A percentile compares a stretch with the other conserved stretches of the same genome.
phyloP scores from a whole-genome alignment of 768 basidiomycete genomes.

The Boletellus emodensis region DNA sequence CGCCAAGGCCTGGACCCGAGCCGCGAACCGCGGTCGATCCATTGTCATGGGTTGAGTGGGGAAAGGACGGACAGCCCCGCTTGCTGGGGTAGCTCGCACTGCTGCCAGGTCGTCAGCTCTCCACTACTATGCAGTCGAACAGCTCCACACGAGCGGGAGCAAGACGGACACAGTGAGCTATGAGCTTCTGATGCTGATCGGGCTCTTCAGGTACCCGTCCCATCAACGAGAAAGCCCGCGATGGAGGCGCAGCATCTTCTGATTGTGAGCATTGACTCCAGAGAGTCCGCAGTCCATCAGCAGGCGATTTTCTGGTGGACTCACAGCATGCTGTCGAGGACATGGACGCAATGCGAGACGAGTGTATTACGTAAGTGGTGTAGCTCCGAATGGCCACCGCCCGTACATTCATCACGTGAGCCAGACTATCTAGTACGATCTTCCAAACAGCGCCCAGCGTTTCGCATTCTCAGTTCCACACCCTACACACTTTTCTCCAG shows the following conservation, averaged over 20 bases:
- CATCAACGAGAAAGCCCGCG: background rate
- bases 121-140: background rate
- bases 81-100: too few relatives aligned
- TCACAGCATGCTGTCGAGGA: too few relatives aligned
- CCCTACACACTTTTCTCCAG: conserved; percentile 85
- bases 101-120: too few relatives aligned
- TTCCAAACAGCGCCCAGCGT: conserved; percentile 95
- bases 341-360: too few relatives aligned
- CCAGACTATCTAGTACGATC: conserved; percentile 57
- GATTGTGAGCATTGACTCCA: background rate
- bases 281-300: too few relatives aligned
- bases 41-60: background rate
- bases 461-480: conserved; percentile 81
- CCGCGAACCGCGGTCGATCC: background rate
- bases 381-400: too few relatives aligned
- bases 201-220: background rate
- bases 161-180: background rate
- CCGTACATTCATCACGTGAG: background rate
- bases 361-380: too few relatives aligned
- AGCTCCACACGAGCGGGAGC: background rate
- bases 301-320: too few relatives aligned
- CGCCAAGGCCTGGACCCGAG: background rate
- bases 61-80: background rate
- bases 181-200: background rate
- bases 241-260: background rate